Evolutionary conservation across 768 basidiomycete genomes (phyloP).

Genomic region (Psilocybe azurescens): DNA sequence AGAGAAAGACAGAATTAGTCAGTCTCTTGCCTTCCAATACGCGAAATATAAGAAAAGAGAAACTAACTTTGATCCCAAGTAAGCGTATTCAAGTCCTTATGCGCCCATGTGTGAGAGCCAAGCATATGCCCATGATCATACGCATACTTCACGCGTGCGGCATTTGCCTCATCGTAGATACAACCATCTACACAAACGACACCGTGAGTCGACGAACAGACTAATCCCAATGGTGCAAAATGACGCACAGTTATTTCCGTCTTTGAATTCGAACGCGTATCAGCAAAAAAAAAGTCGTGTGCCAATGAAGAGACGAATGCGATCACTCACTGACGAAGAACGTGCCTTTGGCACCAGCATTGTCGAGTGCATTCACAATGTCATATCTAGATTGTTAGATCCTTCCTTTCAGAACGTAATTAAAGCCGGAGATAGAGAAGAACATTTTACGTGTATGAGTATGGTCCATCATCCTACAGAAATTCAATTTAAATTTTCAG

Average conservation of each 20-base stretch:
- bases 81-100: constrained; percentile 41
- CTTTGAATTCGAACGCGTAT: constrained; percentile 20
- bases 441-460: constrained; percentile 28
- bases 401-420: not conserved
- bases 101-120: constrained; percentile 55
- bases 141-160: constrained; percentile 37
- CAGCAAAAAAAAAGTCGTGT: not conserved
- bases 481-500: not conserved
- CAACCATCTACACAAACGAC: constrained; percentile 32
- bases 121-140: constrained; percentile 48
- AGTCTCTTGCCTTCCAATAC: not conserved
- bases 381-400: constrained; percentile 24
- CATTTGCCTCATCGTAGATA: constrained; percentile 38
- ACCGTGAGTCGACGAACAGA: not conserved
- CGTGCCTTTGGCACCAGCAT: constrained; percentile 43
- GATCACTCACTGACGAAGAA: constrained; percentile 43
- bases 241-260: constrained; percentile 39
- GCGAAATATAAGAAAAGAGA: not conserved
- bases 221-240: too few relatives aligned
- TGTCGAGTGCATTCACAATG: constrained; percentile 36
- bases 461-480: constrained; percentile 42
- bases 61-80: constrained; percentile 31
- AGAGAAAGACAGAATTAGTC: not conserved
- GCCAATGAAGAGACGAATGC: not conserved
- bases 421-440: not conserved